Evolutionary conservation across 169 alveolate genomes (phyloP).

Genomic region (Sarcocystis neurona): DNA sequence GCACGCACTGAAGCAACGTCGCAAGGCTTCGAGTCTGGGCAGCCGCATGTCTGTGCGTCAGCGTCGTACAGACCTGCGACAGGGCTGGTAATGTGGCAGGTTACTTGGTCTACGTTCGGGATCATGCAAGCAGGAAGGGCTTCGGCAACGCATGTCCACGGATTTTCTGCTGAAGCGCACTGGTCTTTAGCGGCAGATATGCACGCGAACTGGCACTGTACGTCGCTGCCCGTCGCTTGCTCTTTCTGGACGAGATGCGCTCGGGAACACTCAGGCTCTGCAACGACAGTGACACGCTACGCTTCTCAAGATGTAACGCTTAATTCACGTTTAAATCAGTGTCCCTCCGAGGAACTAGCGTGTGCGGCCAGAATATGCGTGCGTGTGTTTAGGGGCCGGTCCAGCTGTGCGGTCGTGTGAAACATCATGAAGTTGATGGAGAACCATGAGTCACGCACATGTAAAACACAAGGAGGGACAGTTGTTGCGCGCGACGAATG

Average conservation of each 20-base stretch:
- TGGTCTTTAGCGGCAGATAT: neutral
- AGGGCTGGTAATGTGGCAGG: neutral
- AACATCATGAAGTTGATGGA: no score
- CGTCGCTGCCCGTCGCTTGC: neutral
- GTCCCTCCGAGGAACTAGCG: no score
- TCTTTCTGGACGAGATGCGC: neutral
- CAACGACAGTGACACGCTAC: no score
- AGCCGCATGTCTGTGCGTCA: neutral
- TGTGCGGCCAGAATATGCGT: no score
- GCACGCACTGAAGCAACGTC: neutral
- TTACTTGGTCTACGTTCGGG: neutral
- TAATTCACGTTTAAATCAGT: no score
- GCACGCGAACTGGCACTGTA: neutral
- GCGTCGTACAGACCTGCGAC: neutral
- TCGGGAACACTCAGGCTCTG: conserved; percentile 1
- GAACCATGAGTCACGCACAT: no score
- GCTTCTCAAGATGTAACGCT: no score
- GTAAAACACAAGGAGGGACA: no score
- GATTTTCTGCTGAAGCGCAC: neutral
- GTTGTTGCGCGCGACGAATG: no score
- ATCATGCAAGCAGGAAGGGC: neutral
- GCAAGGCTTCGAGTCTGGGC: conserved; percentile 3
- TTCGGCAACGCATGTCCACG: conserved; percentile 7
- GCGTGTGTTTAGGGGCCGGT: no score
- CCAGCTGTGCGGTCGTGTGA: no score